Evolutionary conservation across 2,329 filamentous ascomycete species (phyloP).

Genomic region (Aureobasidium sp.): DNA sequence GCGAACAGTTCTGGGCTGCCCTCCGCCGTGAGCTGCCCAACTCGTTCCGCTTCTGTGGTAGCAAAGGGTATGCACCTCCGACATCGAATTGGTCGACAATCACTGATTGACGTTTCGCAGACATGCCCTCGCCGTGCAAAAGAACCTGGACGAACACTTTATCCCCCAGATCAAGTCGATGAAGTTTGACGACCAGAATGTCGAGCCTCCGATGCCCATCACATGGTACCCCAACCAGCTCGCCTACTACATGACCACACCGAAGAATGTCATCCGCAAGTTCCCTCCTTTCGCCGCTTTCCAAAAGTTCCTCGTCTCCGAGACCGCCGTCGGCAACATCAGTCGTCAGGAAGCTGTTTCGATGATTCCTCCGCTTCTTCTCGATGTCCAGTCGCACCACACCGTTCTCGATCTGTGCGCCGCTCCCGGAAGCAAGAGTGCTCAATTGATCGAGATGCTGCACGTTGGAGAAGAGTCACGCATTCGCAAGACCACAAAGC

Average conservation of each 20-base stretch:
- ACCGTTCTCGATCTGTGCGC: slow-evolving; percentile 92
- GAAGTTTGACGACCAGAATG: slow-evolving; percentile 69
- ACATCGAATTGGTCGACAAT: not conserved
- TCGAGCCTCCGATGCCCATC: slow-evolving; percentile 74
- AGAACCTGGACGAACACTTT: slow-evolving; percentile 78
- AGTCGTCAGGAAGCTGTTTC: slow-evolving; percentile 95
- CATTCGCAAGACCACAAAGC: slow-evolving; percentile 56
- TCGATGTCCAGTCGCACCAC: slow-evolving; percentile 88
- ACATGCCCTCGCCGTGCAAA: slow-evolving; percentile 86
- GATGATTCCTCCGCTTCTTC: slow-evolving; percentile 94
- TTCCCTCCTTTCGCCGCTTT: slow-evolving; percentile 92
- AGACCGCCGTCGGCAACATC: slow-evolving; percentile 95
- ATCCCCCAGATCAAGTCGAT: slow-evolving; percentile 85
- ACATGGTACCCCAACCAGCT: slow-evolving; percentile 91
- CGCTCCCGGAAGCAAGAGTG: slow-evolving; percentile 93
- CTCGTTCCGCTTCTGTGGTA: slow-evolving; percentile 95
- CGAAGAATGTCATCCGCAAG: slow-evolving; percentile 89
- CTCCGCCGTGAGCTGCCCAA: slow-evolving; percentile 83
- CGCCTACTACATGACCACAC: slow-evolving; percentile 96
- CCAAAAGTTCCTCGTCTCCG: slow-evolving; percentile 95
- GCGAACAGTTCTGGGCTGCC: slow-evolving; percentile 72
- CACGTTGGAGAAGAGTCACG: slow-evolving; percentile 86
- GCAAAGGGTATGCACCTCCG: slow-evolving; percentile 59
- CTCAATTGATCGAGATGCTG: slow-evolving; percentile 89
- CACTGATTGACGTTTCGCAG: slow-evolving; percentile 32